phyloP scores from a whole-genome alignment of 2,329 filamentous ascomycete genomes.

The Emmonsiellopsis sp. region DNA sequence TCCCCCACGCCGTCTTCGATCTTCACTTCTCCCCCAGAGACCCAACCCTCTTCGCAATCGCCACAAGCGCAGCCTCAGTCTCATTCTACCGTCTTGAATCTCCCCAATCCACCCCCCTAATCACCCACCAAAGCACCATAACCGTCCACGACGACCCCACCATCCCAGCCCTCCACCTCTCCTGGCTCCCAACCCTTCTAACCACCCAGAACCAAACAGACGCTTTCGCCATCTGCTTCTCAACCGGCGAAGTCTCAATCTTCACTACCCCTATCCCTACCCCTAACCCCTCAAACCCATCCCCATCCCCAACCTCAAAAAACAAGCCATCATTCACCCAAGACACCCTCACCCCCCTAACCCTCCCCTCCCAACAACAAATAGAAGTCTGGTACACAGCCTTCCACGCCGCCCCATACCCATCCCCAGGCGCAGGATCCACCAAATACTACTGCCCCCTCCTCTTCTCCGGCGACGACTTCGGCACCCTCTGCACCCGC shows the following conservation, averaged over 20 bases:
- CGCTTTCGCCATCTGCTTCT: slow-evolving; percentile 62
- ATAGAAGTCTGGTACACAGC: slow-evolving; percentile 36
- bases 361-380: no score
- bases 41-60: slow-evolving; percentile 57
- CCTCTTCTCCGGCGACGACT: slow-evolving; percentile 34
- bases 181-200: slow-evolving; percentile 53
- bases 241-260: slow-evolving; percentile 55
- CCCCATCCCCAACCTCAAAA: no score
- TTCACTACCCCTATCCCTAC: slow-evolving; percentile 39
- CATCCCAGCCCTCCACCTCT: slow-evolving; percentile 61
- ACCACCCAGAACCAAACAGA: slow-evolving; percentile 26
- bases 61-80: slow-evolving; percentile 59
- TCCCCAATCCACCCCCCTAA: slow-evolving; percentile 11
- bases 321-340: no score
- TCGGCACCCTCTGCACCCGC: slow-evolving; percentile 26
- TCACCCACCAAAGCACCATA: slow-evolving; percentile 34
- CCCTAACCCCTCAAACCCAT: slow-evolving; percentile 18
- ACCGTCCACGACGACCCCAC: slow-evolving; percentile 44
- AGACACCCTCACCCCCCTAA: no score
- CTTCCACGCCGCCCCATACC: background rate
- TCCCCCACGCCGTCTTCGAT: slow-evolving; percentile 71
- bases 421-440: background rate
- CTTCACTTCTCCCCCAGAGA: slow-evolving; percentile 64
- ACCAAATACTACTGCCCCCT: slow-evolving; percentile 10
- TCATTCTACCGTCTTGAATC: slow-evolving; percentile 27